Conservation (phyloP, 768 basidiomycete species). For the Flagelloscypha sp. region DNA sequence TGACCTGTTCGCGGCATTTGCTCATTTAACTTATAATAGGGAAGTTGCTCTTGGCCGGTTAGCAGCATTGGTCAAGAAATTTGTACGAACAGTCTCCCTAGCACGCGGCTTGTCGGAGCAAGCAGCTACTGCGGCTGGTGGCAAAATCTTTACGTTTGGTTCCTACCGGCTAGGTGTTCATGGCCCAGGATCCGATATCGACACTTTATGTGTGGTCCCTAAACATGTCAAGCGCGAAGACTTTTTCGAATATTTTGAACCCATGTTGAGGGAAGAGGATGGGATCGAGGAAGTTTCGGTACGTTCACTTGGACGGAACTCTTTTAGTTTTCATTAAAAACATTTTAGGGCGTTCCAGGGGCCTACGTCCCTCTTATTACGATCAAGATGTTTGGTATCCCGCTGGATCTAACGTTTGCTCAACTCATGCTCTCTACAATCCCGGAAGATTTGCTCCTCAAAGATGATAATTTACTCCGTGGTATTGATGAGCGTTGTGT, state of each 20-base stretch:
- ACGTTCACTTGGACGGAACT: constrained; percentile 23
- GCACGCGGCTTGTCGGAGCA: constrained; percentile 78
- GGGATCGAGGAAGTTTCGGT: constrained; percentile 88
- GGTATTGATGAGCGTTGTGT: constrained; percentile 94
- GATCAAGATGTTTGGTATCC: constrained; percentile 83
- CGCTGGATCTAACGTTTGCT: constrained; percentile 92
- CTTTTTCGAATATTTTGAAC: constrained; percentile 88
- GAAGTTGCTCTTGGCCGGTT: constrained; percentile 90
- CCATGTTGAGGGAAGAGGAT: constrained; percentile 76
- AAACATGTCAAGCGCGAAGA: constrained; percentile 94
- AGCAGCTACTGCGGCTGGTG: constrained; percentile 84
- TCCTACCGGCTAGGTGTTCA: constrained; percentile 98
- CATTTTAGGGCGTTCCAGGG: constrained; percentile 83
- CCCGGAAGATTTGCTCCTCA: constrained; percentile 84
- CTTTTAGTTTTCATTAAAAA: constrained; percentile 3
- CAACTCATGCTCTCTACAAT: constrained; percentile 79
- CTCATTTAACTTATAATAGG: constrained; percentile 32
- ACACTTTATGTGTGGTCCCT: constrained; percentile 96
- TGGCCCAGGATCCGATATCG: constrained; percentile 92
- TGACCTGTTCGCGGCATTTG: not conserved
- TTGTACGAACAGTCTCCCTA: constrained; percentile 78
- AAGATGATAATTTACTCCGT: constrained; percentile 84
- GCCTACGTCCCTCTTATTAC: constrained; percentile 96
- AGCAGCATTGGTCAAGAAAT: constrained; percentile 83
- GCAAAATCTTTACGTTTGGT: constrained; percentile 98